Base-by-base conservation (phyloP, 495 filamentous ascomycete species). In the Aspergillus asperescens region DNA sequence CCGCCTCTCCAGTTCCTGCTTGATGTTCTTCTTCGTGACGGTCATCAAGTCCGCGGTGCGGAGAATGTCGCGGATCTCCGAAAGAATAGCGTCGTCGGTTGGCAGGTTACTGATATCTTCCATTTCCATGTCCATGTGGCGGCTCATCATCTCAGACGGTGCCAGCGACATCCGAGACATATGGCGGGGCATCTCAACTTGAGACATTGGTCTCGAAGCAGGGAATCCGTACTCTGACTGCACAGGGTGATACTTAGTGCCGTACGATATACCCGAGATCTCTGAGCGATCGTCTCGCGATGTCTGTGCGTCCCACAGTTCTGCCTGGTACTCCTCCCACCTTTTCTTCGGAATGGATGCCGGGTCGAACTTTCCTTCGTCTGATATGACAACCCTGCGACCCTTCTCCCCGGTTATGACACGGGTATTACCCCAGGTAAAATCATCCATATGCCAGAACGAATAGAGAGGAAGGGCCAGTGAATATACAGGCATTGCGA, bases 381-480 rank as follows among this genome's bases (percentile, higher is more conserved):
- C 93, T 1, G 89, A 88, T 56, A 99, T 87, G 64, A 99, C 83
- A 55, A 97, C 72, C 74, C 96, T 91, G 62, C 86, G 81, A 46
- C 93, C 93, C 62, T 86, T 87, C 69, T 97, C 93, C 65, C 93
- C 93, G n/a, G 88, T 95, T 56, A 99, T 90, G 35, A 99, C 78
- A 79, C 90, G 89, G 25, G 90, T 96, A 67, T 95, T 96, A 68
- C 90, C 90, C 90, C 90, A 96, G 58, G 83, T 86, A 81, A 99
- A 99, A 76, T 99, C 93, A 67, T 99, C 93, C 93, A 96, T 96
- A 70, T 97, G 79, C 93, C 93, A 99, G 82, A 99, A 99, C 38
- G 91, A 79, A 70, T 97, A 99, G 5, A 99, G 78, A 1, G 93
- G 93, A 7, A 99, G 77, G 45, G 81, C 90, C 55, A 95, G 87